Base-by-base conservation (phyloP, 192 early-diverging fungal species). In the Entomortierella beljakovae region DNA sequence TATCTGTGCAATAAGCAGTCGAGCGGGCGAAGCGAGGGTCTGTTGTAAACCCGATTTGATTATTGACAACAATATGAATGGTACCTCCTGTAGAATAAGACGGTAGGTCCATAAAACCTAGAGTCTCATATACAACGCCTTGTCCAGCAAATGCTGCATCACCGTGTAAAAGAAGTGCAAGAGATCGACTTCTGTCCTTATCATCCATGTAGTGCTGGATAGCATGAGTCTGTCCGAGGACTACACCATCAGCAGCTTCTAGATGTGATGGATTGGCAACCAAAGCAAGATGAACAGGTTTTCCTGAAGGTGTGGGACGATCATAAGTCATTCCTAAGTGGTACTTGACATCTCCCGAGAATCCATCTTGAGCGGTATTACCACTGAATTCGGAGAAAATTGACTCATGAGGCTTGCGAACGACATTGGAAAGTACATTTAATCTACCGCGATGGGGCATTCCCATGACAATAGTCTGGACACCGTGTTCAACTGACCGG, bases 391-490 rank as follows among this genome's bases (percentile, higher is more conserved):
- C 98, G 80, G 93, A 95, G 82, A 99, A 99, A 81, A 99, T 98
- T 22, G 96, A 97, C 84, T 97, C 95, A 83, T 97, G 95, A 58
- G 97, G 97, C 86, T 98, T 99, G 68, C 96, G 92, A 69, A 99
- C 94, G 18, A 99, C 98, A 82, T 99, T 99, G 62, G 95, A 94
- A 34, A 99, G 89, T 51, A 99, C 97, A 80, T 99, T 99, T 46
- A 99, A 88, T 72, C 98, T 94, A 58, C 98, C 98, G 83, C 98
- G 94, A 87, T 99, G 98, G 37, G 98, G 95, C 98, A 99, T 99
- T 63, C 98, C 98, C 90, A 99, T 94, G 61, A 97, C 90, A 68
- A 98, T 92, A 50, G 94, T 94, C 83, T 97, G 95, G 53, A 98
- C 92, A 43, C 98, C 98, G 51, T 94, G 89, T 64, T 98, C 96